Base-by-base conservation (phyloP, 495 filamentous ascomycete species). In the Acidomyces sp. region DNA sequence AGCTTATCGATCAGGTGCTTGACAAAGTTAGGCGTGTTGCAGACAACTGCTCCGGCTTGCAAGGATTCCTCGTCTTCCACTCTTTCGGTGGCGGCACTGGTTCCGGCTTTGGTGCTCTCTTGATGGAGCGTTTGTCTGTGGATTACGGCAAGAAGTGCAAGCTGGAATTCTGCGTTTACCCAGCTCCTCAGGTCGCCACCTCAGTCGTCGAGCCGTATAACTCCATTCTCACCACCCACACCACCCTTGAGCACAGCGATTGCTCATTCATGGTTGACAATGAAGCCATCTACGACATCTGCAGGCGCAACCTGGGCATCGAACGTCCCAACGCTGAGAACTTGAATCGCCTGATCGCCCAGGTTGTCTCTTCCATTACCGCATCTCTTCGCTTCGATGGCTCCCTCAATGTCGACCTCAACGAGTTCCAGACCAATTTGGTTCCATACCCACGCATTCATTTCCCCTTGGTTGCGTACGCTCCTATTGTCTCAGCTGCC, bases 181-280 rank as follows among this genome's bases (percentile, higher is more conserved):
- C 90, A 49, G 85, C 90, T 50, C 92, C 92, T 29, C 87, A 86
- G 68, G 87, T 88, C 51, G 85, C 85, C 51, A 95, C 88, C 53
- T 87, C 92, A 36, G 87, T 97, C 40, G 90, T 97, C 48, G 90
- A 97, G 73, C 90, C 90, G 19, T 97, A 97, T 74, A 97, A 96
- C 71, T 93, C 92, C 36, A 94, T 96, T 63, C 73, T 97, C 41
- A 93, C 92, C 52, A 97, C 90, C 42, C 90, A 97, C 72, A 96
- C 86, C 54, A 97, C 92, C 53, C 79, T 96, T 27, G 92, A 96
- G 75, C 86, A 97, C 71, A 93, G 87, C 45, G 90, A 97, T 72
- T 97, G 90, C 73, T 88, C 82, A 51, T 97, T 97, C 77, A 86
- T 97, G 78, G 92, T 97, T 49, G 90, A 97, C 66, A 97, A 97